Conservation (phyloP, 1,139 yeast species). For the Scheffersomyces illinoinensis region DNA sequence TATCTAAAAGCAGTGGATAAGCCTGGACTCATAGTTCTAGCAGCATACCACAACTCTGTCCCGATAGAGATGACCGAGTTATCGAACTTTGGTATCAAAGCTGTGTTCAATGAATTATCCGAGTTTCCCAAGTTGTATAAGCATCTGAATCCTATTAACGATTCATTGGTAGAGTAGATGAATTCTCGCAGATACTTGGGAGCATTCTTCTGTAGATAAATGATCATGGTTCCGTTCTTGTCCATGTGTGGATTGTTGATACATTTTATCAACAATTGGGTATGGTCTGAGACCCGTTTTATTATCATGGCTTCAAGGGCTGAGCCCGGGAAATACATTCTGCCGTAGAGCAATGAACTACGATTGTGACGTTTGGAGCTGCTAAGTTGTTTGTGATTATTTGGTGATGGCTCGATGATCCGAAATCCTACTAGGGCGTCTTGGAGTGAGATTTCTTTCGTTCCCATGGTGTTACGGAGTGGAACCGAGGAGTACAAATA, state of each 20-base stretch:
- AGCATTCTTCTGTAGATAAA: conserved; percentile 69
- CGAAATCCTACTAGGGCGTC: conserved; percentile 80
- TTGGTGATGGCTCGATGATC: conserved; percentile 48
- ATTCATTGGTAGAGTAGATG: conserved; percentile 85
- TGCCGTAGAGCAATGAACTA: conserved; percentile 58
- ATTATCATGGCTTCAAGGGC: conserved; percentile 87
- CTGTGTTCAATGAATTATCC: conserved; percentile 15
- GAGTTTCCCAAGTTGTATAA: conserved; percentile 66
- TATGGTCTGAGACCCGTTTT: conserved; percentile 56
- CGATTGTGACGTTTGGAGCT: conserved; percentile 4
- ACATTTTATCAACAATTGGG: conserved; percentile 74
- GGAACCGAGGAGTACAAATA: conserved; percentile 74
- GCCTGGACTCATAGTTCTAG: conserved; percentile 80
- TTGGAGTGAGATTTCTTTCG: conserved; percentile 60
- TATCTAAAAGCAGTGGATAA: conserved; percentile 82
- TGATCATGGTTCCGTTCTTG: conserved; percentile 59
- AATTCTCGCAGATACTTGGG: conserved; percentile 72
- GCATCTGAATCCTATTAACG: conserved; percentile 79
- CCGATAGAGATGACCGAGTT: conserved; percentile 69
- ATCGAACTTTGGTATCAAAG: conserved; percentile 39
- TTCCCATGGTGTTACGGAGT: conserved; percentile 50
- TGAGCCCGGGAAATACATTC: conserved; percentile 86
- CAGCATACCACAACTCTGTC: conserved; percentile 88
- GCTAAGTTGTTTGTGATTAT: not conserved
- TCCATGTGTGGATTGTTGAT: conserved; percentile 68